These are phyloP conservation scores for Suillus decipiens DNA, from an alignment of 768 basidiomycete genomes.

Conservation along the genomic window DNA sequence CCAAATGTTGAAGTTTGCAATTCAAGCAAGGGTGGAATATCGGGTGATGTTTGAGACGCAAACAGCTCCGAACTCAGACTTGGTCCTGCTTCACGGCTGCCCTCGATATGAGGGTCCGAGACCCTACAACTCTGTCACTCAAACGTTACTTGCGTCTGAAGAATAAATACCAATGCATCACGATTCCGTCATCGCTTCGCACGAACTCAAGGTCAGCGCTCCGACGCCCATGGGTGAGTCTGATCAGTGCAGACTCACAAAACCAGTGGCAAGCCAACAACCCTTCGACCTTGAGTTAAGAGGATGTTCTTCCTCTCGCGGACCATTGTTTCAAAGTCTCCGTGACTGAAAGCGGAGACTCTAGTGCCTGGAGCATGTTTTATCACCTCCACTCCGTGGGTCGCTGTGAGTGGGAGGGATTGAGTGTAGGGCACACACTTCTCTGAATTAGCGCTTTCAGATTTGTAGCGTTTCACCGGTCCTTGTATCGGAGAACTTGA, in stretches of 20 bases:
- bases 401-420: slow-evolving; percentile 23
- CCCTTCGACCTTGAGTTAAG: slow-evolving; percentile 21
- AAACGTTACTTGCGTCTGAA: neutral
- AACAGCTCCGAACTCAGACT: neutral
- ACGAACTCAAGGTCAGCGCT: slow-evolving; percentile 12
- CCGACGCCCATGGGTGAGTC: neutral
- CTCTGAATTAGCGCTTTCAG: slow-evolving; percentile 16
- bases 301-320: slow-evolving; percentile 23
- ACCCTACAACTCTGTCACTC: slow-evolving; percentile 3
- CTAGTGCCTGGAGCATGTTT: slow-evolving; percentile 16
- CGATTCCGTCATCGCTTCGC: slow-evolving; percentile 30
- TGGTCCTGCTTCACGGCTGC: neutral
- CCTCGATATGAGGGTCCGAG: neutral
- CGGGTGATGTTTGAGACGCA: neutral
- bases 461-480: slow-evolving; percentile 24
- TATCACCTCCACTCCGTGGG: slow-evolving; percentile 32
- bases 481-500: slow-evolving; percentile 6
- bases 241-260: slow-evolving; percentile 21
- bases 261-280: slow-evolving; percentile 27
- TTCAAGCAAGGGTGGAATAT: neutral
- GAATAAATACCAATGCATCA: slow-evolving; percentile 30
- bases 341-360: slow-evolving; percentile 14
- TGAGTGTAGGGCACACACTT: slow-evolving; percentile 7
- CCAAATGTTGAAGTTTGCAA: neutral
- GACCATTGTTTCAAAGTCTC: slow-evolving; percentile 18